These are phyloP conservation scores for Meyerozyma elateridarum DNA, from an alignment of 1,139 yeast genomes.

Conservation along the genomic window DNA sequence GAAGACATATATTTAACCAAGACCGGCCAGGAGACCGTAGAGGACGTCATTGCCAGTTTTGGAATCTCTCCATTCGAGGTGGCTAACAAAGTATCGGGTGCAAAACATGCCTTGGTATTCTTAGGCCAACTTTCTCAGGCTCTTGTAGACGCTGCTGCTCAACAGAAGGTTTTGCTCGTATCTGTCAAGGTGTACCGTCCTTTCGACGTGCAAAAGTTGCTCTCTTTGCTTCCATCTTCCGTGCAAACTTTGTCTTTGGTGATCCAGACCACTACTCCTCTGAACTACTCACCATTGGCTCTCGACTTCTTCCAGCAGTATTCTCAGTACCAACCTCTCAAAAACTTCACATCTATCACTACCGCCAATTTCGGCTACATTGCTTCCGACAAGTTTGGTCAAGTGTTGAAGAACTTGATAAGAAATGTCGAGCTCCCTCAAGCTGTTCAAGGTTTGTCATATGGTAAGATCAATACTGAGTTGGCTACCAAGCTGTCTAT, in stretches of 20 bases:
- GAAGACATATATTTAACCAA: constrained; percentile 17
- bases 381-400: constrained; percentile 36
- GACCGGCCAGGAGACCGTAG: constrained; percentile 16
- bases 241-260: constrained; percentile 59
- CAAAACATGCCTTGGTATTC: constrained; percentile 51
- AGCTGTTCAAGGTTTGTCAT: constrained; percentile 61
- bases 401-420: constrained; percentile 46
- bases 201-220: constrained; percentile 50
- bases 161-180: constrained; percentile 45
- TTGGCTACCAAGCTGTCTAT: constrained; percentile 28
- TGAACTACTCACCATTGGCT: constrained; percentile 52
- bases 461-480: constrained; percentile 44
- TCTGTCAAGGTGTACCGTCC: constrained; percentile 69
- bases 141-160: constrained; percentile 37
- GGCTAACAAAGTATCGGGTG: constrained; percentile 25
- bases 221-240: constrained; percentile 49
- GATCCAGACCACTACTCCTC: constrained; percentile 53
- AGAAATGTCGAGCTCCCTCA: constrained; percentile 46
- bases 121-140: constrained; percentile 55
- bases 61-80: constrained; percentile 26
- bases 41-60: constrained; percentile 24
- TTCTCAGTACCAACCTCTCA: constrained; percentile 42
- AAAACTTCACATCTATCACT: constrained; percentile 48
- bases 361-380: constrained; percentile 57
- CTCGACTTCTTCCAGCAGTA: constrained; percentile 70